phyloP scores from a whole-genome alignment of 768 basidiomycete species.

The Baorangia bicolor region DNA sequence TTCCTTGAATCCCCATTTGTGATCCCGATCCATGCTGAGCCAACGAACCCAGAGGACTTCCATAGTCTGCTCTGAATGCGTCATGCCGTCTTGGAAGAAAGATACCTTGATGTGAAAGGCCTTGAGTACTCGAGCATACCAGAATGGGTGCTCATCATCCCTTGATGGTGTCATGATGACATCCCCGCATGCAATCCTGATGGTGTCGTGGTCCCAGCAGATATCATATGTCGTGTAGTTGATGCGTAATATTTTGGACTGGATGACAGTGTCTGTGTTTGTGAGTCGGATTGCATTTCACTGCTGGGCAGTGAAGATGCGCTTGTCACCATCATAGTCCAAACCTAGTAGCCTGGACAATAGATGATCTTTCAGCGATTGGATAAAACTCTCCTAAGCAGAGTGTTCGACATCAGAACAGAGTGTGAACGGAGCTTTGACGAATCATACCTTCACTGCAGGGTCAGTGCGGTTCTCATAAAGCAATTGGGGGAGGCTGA shows the following conservation, averaged over 20 bases:
- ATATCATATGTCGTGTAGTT: slow-evolving; percentile 22
- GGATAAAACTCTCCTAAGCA: background rate
- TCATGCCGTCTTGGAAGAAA: background rate
- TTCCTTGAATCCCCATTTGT: background rate
- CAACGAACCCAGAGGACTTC: background rate
- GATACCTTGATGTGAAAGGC: background rate
- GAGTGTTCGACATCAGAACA: background rate
- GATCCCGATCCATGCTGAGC: background rate
- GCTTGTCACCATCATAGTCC: slow-evolving; percentile 8
- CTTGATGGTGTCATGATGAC: slow-evolving; percentile 12
- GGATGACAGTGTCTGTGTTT: background rate
- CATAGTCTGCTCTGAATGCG: background rate
- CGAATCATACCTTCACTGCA: slow-evolving; percentile 2
- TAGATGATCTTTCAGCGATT: background rate
- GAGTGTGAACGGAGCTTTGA: no score
- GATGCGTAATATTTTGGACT: background rate
- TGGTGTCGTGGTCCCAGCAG: slow-evolving; percentile 1
- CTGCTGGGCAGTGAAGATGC: slow-evolving; percentile 4
- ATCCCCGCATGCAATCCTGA: background rate
- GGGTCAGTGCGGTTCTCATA: slow-evolving; percentile 8
- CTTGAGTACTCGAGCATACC: background rate
- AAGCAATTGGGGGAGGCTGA: background rate
- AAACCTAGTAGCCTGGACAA: background rate
- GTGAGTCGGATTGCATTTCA: background rate
- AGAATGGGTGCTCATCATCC: slow-evolving; percentile 18